Percentiles rank a stretch among this genome's conserved stretches.
These are phyloP conservation scores for Candida takata DNA, from an alignment of 805 yeast species.

Conservation along the genomic window DNA sequence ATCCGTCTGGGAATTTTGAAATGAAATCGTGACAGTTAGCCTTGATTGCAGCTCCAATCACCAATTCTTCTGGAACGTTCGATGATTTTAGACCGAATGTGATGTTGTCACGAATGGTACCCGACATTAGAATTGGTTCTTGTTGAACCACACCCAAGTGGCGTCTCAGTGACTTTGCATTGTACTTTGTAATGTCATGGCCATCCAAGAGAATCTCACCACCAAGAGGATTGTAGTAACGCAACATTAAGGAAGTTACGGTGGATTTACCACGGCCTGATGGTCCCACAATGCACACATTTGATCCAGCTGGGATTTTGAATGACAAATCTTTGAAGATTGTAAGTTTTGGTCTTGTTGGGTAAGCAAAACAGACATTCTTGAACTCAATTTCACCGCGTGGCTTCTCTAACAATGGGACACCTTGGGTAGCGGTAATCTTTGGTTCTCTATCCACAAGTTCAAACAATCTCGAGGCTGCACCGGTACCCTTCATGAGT, in stretches of 20 bases:
- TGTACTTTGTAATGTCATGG: slow-evolving; percentile 40
- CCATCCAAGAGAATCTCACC: slow-evolving; percentile 48
- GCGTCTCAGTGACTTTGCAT: slow-evolving; percentile 47
- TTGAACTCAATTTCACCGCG: slow-evolving; percentile 50
- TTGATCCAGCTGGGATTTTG: slow-evolving; percentile 44
- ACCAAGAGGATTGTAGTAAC: slow-evolving; percentile 43
- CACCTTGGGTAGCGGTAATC: slow-evolving; percentile 61
- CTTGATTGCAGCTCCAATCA: slow-evolving; percentile 39
- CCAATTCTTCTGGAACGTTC: slow-evolving; percentile 43
- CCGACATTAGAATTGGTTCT: slow-evolving; percentile 69
- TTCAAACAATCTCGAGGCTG: slow-evolving; percentile 88
- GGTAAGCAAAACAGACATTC: slow-evolving; percentile 71
- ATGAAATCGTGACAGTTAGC: slow-evolving; percentile 59
- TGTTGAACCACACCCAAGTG: slow-evolving; percentile 73
- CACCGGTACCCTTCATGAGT: slow-evolving; percentile 96
- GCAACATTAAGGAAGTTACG: slow-evolving; percentile 47
- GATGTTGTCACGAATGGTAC: slow-evolving; percentile 72
- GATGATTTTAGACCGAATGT: slow-evolving; percentile 48
- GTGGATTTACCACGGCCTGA: slow-evolving; percentile 95
- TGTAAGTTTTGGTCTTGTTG: slow-evolving; percentile 71
- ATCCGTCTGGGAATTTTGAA: slow-evolving; percentile 51
- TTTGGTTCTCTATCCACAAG: slow-evolving; percentile 69
- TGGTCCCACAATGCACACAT: slow-evolving; percentile 72
- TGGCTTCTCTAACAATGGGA: slow-evolving; percentile 31
- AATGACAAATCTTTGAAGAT: slow-evolving; percentile 45